phyloP scores from a whole-genome alignment of 805 yeast species.

The Zygosaccharomyces kombuchaensis region DNA sequence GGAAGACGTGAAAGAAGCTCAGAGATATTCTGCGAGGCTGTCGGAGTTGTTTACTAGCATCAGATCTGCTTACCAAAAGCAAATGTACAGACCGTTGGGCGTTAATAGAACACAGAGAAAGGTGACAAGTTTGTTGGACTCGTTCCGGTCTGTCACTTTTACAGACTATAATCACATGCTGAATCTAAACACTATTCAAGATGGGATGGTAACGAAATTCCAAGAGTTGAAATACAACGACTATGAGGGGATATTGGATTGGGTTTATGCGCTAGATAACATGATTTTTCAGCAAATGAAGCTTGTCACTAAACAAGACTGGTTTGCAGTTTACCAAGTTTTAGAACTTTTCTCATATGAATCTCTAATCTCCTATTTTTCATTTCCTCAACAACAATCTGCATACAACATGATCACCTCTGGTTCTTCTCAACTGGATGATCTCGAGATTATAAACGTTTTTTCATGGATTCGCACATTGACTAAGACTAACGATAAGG shows the following conservation, averaged over 20 bases:
- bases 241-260: constrained; percentile 48
- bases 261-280: constrained; percentile 60
- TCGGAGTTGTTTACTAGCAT: constrained; percentile 54
- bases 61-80: constrained; percentile 65
- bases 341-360: constrained; percentile 66
- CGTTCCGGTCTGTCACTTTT: constrained; percentile 17
- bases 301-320: constrained; percentile 53
- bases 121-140: constrained; percentile 19
- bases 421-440: constrained; percentile 41
- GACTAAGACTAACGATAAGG: constrained; percentile 36
- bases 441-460: constrained; percentile 59
- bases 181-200: constrained; percentile 25
- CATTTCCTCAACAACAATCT: constrained; percentile 20
- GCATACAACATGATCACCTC: constrained; percentile 20
- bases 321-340: constrained; percentile 72
- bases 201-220: constrained; percentile 27
- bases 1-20: constrained; percentile 26
- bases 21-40: constrained; percentile 28
- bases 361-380: constrained; percentile 52
- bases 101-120: constrained; percentile 23
- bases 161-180: constrained; percentile 16
- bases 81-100: constrained; percentile 56
- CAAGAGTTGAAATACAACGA: constrained; percentile 15
- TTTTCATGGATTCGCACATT: constrained; percentile 66
- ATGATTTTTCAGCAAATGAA: constrained; percentile 53